Evolutionary conservation across 2,329 filamentous ascomycete species (phyloP), one percentile per base, ranked within the genome.

Genomic region (Penicillium sp.): DNA sequence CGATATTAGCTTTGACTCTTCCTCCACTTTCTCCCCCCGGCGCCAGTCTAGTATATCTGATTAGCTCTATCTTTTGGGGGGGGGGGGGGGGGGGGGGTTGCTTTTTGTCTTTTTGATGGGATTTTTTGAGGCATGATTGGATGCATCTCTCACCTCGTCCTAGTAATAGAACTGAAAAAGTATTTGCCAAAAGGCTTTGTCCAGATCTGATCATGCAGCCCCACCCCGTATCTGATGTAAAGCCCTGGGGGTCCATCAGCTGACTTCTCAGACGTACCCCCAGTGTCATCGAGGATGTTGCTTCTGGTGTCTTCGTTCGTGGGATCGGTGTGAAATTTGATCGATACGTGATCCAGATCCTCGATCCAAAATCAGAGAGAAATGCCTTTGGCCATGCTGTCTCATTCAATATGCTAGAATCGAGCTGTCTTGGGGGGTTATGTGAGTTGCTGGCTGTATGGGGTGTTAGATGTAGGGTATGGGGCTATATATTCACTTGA

Each of bases 141-240:
- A 25, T 4, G 13, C 5, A 13, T 53, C 23, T 31, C 35, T 55
- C 25, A 92, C 90, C 89, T 83, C 94, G 86, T 21, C 94, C 93
- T 23, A 97, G 78, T 39, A 83, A 81, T 48, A 93, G 78, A 55
- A 89, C 82, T 19, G 86, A 77, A 67, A 97, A 81, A 1, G 93
- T 83, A 75, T 97, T 99, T 44, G 93, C 93, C 42, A 99, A 80
- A 27, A 99, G 81, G 69, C 91, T 93, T 78, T 99, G 94, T 4
- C 94, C 94, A 6, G 93, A 97, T 59, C 94, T 83, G 67, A 99
- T 97, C 94, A 99, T 99, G 71, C 94, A 99, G 0, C 94, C 94
- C 92, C 96, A 99, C 51, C 94, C 94, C 10, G 91, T 93, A 73
- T 99, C 94, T 2, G 91, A 93, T 12, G 91, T 89, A 75, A 97